Evolutionary conservation across 192 early-diverging fungal species (phyloP).

Genomic region (Dimargaris verticillata): DNA sequence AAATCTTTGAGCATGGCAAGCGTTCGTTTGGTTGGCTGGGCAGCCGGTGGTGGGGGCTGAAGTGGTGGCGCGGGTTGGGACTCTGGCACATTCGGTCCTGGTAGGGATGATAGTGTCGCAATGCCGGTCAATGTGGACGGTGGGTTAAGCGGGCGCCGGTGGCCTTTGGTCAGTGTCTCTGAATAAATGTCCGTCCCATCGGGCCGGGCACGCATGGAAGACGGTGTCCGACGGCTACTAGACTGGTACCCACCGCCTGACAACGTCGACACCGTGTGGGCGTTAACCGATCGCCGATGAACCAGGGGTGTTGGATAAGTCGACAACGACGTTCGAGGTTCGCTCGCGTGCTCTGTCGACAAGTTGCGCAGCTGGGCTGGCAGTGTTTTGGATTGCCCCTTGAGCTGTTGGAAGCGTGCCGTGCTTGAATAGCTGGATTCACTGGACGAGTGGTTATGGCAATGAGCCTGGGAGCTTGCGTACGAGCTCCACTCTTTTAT

Average conservation of each 20-base stretch:
- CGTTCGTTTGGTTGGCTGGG: too few species aligned
- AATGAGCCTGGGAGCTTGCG: too few species aligned
- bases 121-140: neutral
- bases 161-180: conserved; percentile 4
- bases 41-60: too few species aligned
- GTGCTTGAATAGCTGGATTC: too few species aligned
- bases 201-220: neutral
- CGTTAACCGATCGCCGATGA: neutral
- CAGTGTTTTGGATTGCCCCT: too few species aligned
- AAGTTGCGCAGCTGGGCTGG: neutral
- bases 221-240: neutral
- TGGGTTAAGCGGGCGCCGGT: conserved; percentile 12
- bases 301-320: neutral
- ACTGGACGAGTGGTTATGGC: too few species aligned
- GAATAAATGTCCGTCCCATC: conserved; percentile 10
- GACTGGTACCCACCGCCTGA: neutral
- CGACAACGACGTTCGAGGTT: neutral
- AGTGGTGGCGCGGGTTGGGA: too few species aligned
- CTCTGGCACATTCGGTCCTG: too few species aligned
- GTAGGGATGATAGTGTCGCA: too few species aligned
- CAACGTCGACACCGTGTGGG: neutral
- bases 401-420: too few species aligned
- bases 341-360: neutral
- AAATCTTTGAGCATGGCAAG: too few species aligned
- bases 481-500: too few species aligned